Base-by-base conservation (phyloP, 2,329 filamentous ascomycete species). In the Coleophoma cylindrospora region DNA sequence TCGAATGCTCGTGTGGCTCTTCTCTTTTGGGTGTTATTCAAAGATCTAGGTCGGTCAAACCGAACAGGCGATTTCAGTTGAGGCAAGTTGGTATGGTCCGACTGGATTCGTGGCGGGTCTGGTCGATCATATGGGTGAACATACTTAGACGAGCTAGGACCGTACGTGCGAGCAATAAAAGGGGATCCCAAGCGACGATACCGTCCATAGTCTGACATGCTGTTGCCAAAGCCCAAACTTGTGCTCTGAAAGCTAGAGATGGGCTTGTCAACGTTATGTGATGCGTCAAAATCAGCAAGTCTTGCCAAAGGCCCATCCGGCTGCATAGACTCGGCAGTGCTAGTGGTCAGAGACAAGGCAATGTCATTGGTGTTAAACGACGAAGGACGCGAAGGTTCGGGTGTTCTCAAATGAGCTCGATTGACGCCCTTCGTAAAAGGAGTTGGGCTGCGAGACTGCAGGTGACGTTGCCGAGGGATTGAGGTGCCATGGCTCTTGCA, bases 301-400 rank as follows among this genome's bases (percentile, higher is more conserved):
- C 80, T 78, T 2, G 82, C 81, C 49, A 87, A 61, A 10, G 81
- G 80, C 3, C 80, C 82, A 48, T 79, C 70, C 0, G 76, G 77
- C 57, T 84, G 78, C 83, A 87, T 86, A 2, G 76, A 76, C 40
- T 84, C 80, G 2, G 82, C 75, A 1, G 83, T 86, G 67, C 80
- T 83, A 32, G 84, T 68, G 1, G 75, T 73, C 47, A 87, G 70
- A 11, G 83, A 86, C 60, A 85, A 68, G 40, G 76, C 74, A 74
- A 87, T 83, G 54, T 85, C 82, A 38, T 77, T 74, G 11, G 76
- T 77, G 2, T 74, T 80, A 61, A 86, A 86, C 11, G 77, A 67
- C 2, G 74, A 74, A 27, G 27, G 54, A 40, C 45, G 47, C 47
- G 72, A 71, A 32, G 70, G 70, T 19, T 68, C 70, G 3, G 77